A percentile compares a stretch with the other conserved stretches of the same genome.
Conservation (phyloP, 2,329 filamentous ascomycete genomes). For the Cyphellophora attinorum region DNA sequence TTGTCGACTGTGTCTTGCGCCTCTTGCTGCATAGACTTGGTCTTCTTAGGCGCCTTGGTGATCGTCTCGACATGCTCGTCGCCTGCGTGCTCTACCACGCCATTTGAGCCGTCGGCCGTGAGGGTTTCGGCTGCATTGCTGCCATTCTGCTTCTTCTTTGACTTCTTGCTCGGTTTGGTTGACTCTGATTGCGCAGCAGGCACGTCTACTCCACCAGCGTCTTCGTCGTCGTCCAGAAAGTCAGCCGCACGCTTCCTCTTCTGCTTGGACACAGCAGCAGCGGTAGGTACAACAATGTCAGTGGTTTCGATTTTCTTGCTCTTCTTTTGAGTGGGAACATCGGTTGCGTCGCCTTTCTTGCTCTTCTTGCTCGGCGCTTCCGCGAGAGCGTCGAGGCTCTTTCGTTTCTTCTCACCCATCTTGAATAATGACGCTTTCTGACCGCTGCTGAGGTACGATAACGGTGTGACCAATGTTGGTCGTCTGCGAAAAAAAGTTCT, state of each 20-base stretch:
- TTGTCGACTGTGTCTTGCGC: slow-evolving; percentile 16
- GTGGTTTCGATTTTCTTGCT: slow-evolving; percentile 19
- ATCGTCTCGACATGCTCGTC: slow-evolving; percentile 14
- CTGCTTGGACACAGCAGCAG: slow-evolving; percentile 27
- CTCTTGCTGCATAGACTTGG: slow-evolving; percentile 17
- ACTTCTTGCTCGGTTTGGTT: slow-evolving; percentile 21
- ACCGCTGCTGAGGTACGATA: too few relatives aligned
- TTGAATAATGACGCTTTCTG: not conserved
- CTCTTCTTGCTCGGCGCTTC: slow-evolving; percentile 47
- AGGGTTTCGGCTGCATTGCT: slow-evolving; percentile 20
- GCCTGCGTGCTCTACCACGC: slow-evolving; percentile 20
- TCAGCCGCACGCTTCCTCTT: slow-evolving; percentile 39
- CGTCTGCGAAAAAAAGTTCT: too few relatives aligned
- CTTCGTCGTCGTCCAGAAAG: slow-evolving; percentile 36
- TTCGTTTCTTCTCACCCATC: slow-evolving; percentile 19
- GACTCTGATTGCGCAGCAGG: slow-evolving; percentile 21
- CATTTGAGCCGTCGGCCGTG: slow-evolving; percentile 25
- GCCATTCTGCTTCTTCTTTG: slow-evolving; percentile 27
- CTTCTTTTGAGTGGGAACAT: slow-evolving; percentile 23
- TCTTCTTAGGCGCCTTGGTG: slow-evolving; percentile 9
- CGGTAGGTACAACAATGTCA: slow-evolving; percentile 21
- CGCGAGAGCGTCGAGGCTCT: slow-evolving; percentile 12
- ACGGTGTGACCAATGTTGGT: too few relatives aligned
- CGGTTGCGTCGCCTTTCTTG: slow-evolving; percentile 23
- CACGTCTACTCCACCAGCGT: slow-evolving; percentile 19